A percentile compares a stretch with the other conserved stretches of the same genome.
Conservation (phyloP, 148 eudicot genomes). For the Linanthus parryae region DNA sequence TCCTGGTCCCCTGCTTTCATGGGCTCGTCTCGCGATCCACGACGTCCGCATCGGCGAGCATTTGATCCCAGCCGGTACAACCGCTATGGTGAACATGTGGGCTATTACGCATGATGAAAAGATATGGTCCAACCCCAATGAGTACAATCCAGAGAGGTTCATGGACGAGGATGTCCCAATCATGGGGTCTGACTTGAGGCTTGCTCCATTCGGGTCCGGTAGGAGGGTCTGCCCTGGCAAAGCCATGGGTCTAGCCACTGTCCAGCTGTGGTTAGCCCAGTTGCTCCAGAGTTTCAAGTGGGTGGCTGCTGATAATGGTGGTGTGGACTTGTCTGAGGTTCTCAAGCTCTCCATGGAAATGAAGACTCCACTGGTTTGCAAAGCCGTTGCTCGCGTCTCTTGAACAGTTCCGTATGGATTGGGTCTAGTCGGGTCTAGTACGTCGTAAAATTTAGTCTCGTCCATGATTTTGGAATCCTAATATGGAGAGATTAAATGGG, state of each 20-base stretch:
- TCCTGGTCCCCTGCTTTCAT: conserved; percentile 90
- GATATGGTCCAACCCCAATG: conserved; percentile 56
- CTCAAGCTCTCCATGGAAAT: conserved; percentile 89
- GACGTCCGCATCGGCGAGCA: conserved; percentile 68
- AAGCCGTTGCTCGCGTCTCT: conserved; percentile 54
- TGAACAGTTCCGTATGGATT: conserved; percentile 4
- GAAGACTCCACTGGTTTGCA: conserved; percentile 75
- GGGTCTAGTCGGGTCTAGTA: neutral
- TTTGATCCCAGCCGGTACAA: conserved; percentile 80
- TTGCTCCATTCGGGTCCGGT: conserved; percentile 88
- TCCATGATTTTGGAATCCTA: conserved; percentile 15
- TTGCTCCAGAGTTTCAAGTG: conserved; percentile 71
- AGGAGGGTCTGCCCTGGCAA: conserved; percentile 90
- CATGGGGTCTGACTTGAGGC: conserved; percentile 76
- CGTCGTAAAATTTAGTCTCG: neutral
- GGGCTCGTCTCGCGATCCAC: conserved; percentile 92
- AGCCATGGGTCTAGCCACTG: conserved; percentile 68
- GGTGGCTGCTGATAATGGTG: conserved; percentile 37
- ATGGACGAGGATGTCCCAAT: conserved; percentile 61
- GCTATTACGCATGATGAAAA: conserved; percentile 79
- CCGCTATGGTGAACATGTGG: conserved; percentile 99
- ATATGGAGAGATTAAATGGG: conserved; percentile 1
- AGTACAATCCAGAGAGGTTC: conserved; percentile 71
- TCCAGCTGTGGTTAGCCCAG: conserved; percentile 86
- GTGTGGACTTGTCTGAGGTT: conserved; percentile 66